Evolutionary conservation across 2,329 filamentous ascomycete genomes (phyloP), one percentile per base, ranked within the genome.

Genomic region (Exophiala spinifera): DNA sequence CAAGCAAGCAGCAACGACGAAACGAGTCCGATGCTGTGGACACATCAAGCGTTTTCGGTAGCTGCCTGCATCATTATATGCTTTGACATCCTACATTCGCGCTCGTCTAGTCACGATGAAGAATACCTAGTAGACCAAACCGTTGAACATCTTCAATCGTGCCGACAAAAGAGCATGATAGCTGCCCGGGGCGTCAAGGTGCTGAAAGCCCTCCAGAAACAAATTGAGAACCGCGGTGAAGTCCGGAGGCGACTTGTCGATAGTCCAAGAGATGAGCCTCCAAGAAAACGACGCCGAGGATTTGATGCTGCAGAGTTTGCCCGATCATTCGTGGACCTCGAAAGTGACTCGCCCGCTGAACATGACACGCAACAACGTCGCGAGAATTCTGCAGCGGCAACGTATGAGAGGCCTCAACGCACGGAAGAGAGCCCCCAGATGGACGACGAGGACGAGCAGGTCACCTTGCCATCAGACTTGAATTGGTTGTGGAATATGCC

Each of bases 1-100:
- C 66, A 63, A 11, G 64, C 64, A 19, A 64, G 60, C 19, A 72
- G 72, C 60, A 66, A 62, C 14, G 65, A 69, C 3, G 63, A 70
- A 4, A 45, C 51, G 10, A 72, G 72, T 31, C 73, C 73, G 1
- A 67, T 72, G 8, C 65, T 74, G 46, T 76, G 73, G 73, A 72
- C 74, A 21, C 65, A 72, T 28, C 57, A 73, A 49, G 70, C 71
- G 1, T 74, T 73, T 42, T 64, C 65, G 2, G 67, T 73, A 1
- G 68, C 71, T 11, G 72, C 72, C 3, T 60, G 66, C 49, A 73
- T 73, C 3, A 67, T 71, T 1, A 57, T 73, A 13, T 66, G 65
- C 31, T 62, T 73, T 7, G 71, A 73, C 46, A 57, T 65, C 3
- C 64, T 69, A 17, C 68, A 72, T 68, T 42, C 68, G 70, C 53